Evolutionary conservation across 202 grass and related monocot genomes (phyloP), one percentile per base, ranked within the genome.

Genomic region (Eragrostis tef): DNA sequence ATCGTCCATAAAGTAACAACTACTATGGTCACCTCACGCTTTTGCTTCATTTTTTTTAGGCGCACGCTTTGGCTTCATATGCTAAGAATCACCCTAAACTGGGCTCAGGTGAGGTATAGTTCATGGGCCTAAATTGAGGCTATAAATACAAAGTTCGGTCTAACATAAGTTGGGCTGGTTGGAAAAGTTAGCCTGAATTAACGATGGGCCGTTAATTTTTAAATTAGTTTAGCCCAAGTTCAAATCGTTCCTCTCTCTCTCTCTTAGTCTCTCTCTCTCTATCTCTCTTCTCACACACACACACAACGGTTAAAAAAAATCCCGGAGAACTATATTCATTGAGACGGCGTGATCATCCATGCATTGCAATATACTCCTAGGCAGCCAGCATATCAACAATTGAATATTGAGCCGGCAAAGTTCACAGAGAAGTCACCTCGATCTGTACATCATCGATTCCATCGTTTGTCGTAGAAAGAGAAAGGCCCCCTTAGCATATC

Each of bases 401-500:
- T 13, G n/a, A 43, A 24, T 15, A 59, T 43, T 43, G 52, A 42
- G 10, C 10, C 11, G 21, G 71, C 52, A 39, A 2, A 1, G 8
- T 22, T 10, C 13, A 31, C 6, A 53, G 9, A 54, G 11, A 70
- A 16, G 65, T 20, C 24, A 87, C 73, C 73, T 87, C 15, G 73
- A 39, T 73, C 26, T 56, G 4, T 5, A 20, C 53, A 7, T 2
- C 67, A 73, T 87, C 52, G 41, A 47, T 79, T 16, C 13, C 54
- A 19, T 79, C 64, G 64, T 56, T 70, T 64, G 64, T 54, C 1
- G 46, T 20, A 29, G 11, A 11, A 52, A 29, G 44, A 56, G 53
- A 46, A 20, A 20, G 74, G 71, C 52, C 51, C 42, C 51, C 51
- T 3, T 19, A 42, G 61, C 51, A 81, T 81, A 81, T 81, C 50